Evolutionary conservation across 108 stramenopile genomes (phyloP), one percentile per base, ranked within the genome.

Genomic region (Pelagomonas calceolata): DNA sequence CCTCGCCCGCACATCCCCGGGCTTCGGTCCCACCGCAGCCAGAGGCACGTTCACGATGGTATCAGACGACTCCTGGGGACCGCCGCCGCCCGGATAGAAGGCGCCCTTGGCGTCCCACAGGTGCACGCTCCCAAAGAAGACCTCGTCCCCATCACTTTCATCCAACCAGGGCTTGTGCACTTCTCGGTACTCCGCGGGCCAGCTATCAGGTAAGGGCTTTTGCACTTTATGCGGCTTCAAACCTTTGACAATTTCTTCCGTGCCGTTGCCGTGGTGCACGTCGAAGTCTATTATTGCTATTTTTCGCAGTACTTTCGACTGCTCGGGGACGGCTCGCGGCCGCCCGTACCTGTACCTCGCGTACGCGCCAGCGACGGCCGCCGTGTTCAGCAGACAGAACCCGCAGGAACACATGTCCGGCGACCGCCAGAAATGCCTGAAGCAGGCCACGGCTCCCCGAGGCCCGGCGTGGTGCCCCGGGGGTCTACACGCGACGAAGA

Each of bases 381-480:
- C 94, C 77, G 97, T 98, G 84, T 99, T 99, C 66, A 99, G 82
- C 17, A 99, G 88, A 77, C 97, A 99, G 78, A 98, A 99, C 0
- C 98, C 98, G 51, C 51, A 60, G 7, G 21, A 26, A 26, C 51
- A 60, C 21, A 26, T 60, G 7, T 60, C 26, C 51, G 51, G 51
- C 21, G 14, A 26, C 26, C 81, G 80, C 14, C 77, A 69, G 65
- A 76, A 77, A 5, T 32, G 37, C 37, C 74, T 44, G 39, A 10
- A 5, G n/a, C 36, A 15, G 69, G 78, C 32, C 32, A 80, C 79
- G 36, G 74, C 51, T 26, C 98, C 98, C 15, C 89, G 66, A 30
- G 94, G 91, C 26, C 95, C 96, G 35, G 96, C 97, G 84, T 99
- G 98, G 80, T 99, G 98, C 43, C 98, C 98, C 1, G 98, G 98